A percentile compares a stretch with the other conserved stretches of the same genome.
phyloP scores from a whole-genome alignment of 2,329 filamentous ascomycete species.

The Aureobasidium sp. region DNA sequence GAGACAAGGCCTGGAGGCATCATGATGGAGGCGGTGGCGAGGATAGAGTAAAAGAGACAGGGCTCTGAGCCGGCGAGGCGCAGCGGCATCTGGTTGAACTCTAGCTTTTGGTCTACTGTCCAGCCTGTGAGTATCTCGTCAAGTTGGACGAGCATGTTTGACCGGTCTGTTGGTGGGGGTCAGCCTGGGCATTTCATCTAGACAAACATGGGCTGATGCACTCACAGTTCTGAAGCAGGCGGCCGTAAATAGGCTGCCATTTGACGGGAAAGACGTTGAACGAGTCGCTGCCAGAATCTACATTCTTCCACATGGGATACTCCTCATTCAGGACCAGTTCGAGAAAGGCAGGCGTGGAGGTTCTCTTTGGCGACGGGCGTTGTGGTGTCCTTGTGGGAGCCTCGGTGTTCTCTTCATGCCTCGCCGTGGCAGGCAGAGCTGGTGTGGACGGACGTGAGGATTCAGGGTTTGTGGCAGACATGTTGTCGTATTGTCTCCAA shows the following conservation, averaged over 20 bases:
- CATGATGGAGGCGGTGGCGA: conserved; percentile 6
- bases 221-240: conserved; percentile 1
- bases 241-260: conserved; percentile 10
- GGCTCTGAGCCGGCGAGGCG: conserved; percentile 1
- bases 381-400: not conserved
- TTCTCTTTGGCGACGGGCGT: not conserved
- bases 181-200: not conserved
- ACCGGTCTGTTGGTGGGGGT: not conserved
- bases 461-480: not conserved
- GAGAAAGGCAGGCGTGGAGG: not conserved
- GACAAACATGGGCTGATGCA: not conserved
- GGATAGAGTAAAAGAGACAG: conserved; percentile 1
- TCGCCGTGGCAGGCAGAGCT: not conserved
- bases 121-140: conserved; percentile 3
- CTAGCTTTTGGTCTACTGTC: not conserved
- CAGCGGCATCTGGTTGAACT: not conserved
- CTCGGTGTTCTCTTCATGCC: not conserved
- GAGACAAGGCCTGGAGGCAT: not conserved
- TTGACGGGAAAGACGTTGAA: conserved; percentile 7
- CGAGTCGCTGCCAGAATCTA: not conserved
- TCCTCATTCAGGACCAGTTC: conserved; percentile 11
- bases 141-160: conserved; percentile 5
- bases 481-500: not conserved
- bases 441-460: not conserved
- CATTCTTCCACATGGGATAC: not conserved